phyloP scores from a whole-genome alignment of 2,329 filamentous ascomycete genomes.

The Verticillium dahliae region DNA sequence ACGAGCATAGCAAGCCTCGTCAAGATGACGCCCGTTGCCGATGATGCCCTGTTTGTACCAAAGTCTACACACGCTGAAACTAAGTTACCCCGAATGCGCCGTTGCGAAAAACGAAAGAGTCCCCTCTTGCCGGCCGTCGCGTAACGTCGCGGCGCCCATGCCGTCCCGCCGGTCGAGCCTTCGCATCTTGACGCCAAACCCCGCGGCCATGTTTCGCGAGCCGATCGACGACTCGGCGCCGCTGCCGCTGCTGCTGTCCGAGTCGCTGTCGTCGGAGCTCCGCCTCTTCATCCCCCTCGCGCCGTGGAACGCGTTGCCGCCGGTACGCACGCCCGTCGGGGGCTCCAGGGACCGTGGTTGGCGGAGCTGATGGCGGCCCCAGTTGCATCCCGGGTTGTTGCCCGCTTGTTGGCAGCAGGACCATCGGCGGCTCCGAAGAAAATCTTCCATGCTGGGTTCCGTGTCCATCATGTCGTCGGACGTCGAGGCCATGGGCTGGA shows the following conservation, averaged over 20 bases:
- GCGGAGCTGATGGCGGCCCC: slow-evolving; percentile 1
- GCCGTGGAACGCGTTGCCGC: not conserved
- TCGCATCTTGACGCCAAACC: not conserved
- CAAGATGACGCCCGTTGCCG: not conserved
- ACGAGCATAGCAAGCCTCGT: not conserved
- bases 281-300: not conserved
- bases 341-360: not conserved
- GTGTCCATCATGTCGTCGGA: not conserved
- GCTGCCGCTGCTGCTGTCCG: slow-evolving; percentile 1
- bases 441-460: not conserved
- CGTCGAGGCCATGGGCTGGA: not conserved
- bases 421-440: not conserved
- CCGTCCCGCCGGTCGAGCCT: not conserved
- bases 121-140: not conserved
- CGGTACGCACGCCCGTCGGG: not conserved
- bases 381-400: not conserved
- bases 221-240: not conserved
- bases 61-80: not conserved
- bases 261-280: not conserved
- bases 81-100: not conserved
- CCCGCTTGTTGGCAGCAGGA: slow-evolving; percentile 1
- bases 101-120: not conserved
- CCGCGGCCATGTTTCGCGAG: not conserved
- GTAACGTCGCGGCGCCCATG: not conserved
- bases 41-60: not conserved